These are phyloP conservation scores for Nakaseomyces glabratus DNA, from an alignment of 1,139 yeast species.

Conservation along the genomic window DNA sequence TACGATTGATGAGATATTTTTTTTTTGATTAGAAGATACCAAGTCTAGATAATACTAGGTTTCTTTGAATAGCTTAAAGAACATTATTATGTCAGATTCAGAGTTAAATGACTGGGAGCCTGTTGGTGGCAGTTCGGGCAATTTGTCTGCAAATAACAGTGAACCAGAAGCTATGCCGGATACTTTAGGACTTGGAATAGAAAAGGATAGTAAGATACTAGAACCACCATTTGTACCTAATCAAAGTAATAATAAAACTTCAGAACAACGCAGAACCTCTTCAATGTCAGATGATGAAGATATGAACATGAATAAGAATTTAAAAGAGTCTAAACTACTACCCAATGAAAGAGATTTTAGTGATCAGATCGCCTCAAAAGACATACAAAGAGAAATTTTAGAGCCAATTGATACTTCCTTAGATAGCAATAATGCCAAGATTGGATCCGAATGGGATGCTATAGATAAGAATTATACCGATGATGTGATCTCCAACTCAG, in stretches of 20 bases:
- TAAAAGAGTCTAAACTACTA: not conserved
- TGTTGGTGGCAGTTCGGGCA: slow-evolving; percentile 8
- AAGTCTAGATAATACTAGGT: too few relatives aligned
- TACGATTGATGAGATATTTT: too few relatives aligned
- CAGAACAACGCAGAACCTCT: not conserved
- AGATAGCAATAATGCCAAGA: too few relatives aligned
- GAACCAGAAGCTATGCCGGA: not conserved
- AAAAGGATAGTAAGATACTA: slow-evolving; percentile 40
- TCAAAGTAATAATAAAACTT: not conserved
- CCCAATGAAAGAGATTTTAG: slow-evolving; percentile 5
- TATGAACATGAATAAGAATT: slow-evolving; percentile 1
- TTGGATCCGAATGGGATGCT: too few relatives aligned
- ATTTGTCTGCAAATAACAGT: not conserved
- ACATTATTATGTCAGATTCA: slow-evolving; percentile 3
- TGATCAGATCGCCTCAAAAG: not conserved
- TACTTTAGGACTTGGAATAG: slow-evolving; percentile 6
- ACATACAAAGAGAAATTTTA: not conserved
- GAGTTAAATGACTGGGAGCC: slow-evolving; percentile 19
- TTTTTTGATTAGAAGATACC: too few relatives aligned
- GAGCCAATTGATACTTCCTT: not conserved
- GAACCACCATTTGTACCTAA: slow-evolving; percentile 2
- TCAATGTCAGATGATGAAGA: slow-evolving; percentile 2
- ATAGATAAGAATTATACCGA: too few relatives aligned
- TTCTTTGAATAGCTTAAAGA: not conserved
- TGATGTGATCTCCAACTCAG: too few relatives aligned